phyloP scores from a whole-genome alignment of 352 stramenopile genomes.

The Globisporangium nunn region DNA sequence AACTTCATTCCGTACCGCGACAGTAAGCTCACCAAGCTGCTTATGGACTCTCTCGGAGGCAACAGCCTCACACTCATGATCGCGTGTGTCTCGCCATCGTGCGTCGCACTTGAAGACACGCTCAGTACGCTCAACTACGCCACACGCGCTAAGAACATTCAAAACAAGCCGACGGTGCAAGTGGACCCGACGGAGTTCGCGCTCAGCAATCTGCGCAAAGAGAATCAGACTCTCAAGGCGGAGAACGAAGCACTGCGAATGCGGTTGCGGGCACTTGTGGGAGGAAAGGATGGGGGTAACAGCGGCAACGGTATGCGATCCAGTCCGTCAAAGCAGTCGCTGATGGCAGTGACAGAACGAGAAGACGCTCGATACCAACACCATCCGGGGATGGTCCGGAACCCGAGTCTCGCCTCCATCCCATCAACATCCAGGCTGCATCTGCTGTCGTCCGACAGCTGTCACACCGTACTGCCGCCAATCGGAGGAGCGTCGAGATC shows the following conservation, averaged over 20 bases:
- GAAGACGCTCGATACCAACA: conserved; percentile 3
- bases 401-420: conserved; percentile 18
- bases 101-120: conserved; percentile 53
- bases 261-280: conserved; percentile 25
- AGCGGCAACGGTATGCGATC: neutral
- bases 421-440: conserved; percentile 25
- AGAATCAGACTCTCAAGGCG: conserved; percentile 47
- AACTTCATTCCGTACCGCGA: conserved; percentile 78
- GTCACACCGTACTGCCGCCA: conserved; percentile 2
- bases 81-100: conserved; percentile 69
- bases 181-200: conserved; percentile 56
- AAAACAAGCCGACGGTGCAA: conserved; percentile 71
- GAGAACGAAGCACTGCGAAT: conserved; percentile 61
- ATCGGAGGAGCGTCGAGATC: conserved; percentile 7
- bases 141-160: conserved; percentile 78
- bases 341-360: neutral
- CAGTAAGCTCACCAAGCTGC: conserved; percentile 80
- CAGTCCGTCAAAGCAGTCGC: conserved; percentile 5
- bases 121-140: conserved; percentile 85
- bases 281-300: conserved; percentile 1
- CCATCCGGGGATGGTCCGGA: neutral
- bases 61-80: conserved; percentile 83
- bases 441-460: conserved; percentile 13
- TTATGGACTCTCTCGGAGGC: conserved; percentile 81
- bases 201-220: conserved; percentile 49